Base-by-base conservation (phyloP, 208 protist genomes). In the Sergeia podlipaevii region DNA sequence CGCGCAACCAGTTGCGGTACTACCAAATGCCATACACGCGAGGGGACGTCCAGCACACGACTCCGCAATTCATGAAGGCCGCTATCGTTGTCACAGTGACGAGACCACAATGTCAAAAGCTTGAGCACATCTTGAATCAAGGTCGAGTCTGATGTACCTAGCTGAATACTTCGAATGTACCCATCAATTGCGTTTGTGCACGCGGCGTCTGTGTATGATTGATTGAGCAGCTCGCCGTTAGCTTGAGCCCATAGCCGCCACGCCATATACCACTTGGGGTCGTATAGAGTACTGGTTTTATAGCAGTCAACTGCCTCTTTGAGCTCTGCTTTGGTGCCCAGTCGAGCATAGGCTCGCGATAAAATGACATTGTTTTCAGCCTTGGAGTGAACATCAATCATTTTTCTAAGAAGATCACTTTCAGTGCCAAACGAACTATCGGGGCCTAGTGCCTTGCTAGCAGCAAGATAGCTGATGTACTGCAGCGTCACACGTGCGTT, bases 1-100 rank as follows among this genome's bases (percentile, higher is more conserved):
- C 96, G 82, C 30, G 98, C 98, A 54, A 99, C 98, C 18, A 99
- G 79, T 71, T 99, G 98, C 18, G 98, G 98, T 13, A 99, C 95
- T 11, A 99, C 98, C 34, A 97, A 77, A 2, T 99, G 73, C 99
- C 99, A 99, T 28, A 97, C 98, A 28, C 97, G 89, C 32, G 98
- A 86, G 13, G 81, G 70, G 4, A 99, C 83, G 2, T 91, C 93
- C 38, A 91, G 60, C 32, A 99, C 95, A 32, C 96, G 95, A 32
- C 91, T 72, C 21, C 72, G 60, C 3, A 99, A 67, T 29, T 89
- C 88, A n/a, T 74, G 72, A 39, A 90, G 72, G 15, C 87, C 85
- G 28, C 68, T 37, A 21, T 87, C 72, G 13, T 54, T 39, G 59
- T 92, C 79, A 54, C 85, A 90, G 54, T 98, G 77, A 23, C 87